phyloP scores from a whole-genome alignment of 73 alveolate genomes.

The Symbiodinium natans region DNA sequence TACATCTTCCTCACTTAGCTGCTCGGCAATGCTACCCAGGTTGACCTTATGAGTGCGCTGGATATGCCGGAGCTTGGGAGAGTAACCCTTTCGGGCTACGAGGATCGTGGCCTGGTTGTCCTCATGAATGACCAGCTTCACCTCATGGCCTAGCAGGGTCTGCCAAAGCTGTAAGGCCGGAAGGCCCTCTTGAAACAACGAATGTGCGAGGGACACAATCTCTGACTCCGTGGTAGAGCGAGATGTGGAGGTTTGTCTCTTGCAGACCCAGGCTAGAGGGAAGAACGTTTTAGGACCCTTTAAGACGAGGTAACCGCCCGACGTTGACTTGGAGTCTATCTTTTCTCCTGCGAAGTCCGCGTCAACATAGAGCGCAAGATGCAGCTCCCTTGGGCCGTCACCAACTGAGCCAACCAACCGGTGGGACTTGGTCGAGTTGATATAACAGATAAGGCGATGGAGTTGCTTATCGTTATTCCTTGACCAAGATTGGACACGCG shows the following conservation, averaged over 20 bases:
- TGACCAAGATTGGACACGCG: background rate
- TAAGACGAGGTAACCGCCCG: background rate
- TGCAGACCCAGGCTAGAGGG: background rate
- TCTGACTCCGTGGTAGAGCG: background rate
- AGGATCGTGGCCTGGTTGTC: constrained; percentile 46
- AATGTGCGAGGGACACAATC: background rate
- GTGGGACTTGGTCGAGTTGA: background rate
- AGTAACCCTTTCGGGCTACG: background rate
- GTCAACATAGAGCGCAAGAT: background rate
- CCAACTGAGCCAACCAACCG: background rate
- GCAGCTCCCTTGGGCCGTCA: background rate
- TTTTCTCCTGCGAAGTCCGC: background rate
- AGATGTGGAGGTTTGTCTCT: background rate
- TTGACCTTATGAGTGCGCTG: constrained; percentile 25
- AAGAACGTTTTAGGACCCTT: background rate
- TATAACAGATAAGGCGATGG: background rate
- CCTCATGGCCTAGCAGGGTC: background rate
- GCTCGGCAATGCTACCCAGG: too few relatives aligned
- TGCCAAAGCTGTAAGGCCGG: constrained; percentile 12
- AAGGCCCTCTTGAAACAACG: background rate
- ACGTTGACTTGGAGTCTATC: background rate
- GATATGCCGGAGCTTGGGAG: constrained; percentile 4
- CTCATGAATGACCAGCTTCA: background rate
- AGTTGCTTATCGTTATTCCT: background rate
- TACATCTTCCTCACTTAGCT: background rate